Evolutionary conservation across 2,329 filamentous ascomycete genomes (phyloP), one percentile per base, ranked within the genome.

Genomic region (Hypoxylon sp.): DNA sequence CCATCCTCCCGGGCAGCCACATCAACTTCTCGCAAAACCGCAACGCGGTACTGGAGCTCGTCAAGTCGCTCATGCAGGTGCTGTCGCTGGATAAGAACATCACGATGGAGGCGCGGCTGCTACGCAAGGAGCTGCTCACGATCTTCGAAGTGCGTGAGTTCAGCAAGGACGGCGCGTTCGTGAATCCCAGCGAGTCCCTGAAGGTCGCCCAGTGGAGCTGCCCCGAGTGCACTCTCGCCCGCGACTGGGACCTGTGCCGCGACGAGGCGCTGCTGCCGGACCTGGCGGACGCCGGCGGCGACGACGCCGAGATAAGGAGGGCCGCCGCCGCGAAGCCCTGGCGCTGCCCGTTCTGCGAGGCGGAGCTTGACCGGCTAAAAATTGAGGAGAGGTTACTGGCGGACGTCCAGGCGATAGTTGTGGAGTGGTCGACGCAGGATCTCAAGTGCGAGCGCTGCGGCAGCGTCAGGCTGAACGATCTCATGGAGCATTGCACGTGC

Each of bases 81-180:
- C 83, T 99, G 4, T 91, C 88, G 32, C 86, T 99, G 0, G 95
- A 97, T 79, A 95, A 94, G 77, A 92, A 92, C 70, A 95, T 97
- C 71, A 90, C 89, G 0, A 87, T 97, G 49, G 94, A 98, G 78
- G 93, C 93, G 2, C 89, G 95, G 5, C 82, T 97, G 1, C 84
- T 99, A 0, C 89, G 96, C 55, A 96, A 96, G 71, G 94, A 98
- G 63, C 83, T 99, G 0, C 86, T 99, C 0, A 86, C 89, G 8
- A 84, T 98, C 54, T 97, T 99, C 77, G 95, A 99, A 59, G 89
- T 99, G 55, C 91, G 93, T 71, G 95, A 99, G 78, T 99, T 99
- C 81, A 91, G 90, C 76, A 85, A 89, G 55, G 92, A 94, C 57
- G 94, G 91, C n/a, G 85, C 89, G 2, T 99, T 98, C 77, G 83